Evolutionary conservation across 768 basidiomycete species (phyloP).

Genomic region (Lenzites betulinus): DNA sequence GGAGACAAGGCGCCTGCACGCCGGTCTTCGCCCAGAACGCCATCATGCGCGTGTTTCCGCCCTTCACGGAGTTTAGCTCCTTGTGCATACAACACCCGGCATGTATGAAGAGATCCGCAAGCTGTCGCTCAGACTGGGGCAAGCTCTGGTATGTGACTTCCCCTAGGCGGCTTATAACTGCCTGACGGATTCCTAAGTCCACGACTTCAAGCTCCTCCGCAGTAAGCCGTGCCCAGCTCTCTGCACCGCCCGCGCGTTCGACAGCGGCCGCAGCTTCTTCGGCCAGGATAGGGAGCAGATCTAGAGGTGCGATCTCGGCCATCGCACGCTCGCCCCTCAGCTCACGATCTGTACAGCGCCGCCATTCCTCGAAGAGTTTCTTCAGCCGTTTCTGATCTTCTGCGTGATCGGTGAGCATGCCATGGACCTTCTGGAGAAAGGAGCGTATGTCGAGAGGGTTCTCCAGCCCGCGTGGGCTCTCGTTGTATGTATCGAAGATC

Average conservation of each 20-base stretch:
- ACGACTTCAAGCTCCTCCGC: background rate
- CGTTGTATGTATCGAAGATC: background rate
- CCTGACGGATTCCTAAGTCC: background rate
- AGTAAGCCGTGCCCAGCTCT: no score
- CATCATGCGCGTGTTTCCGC: conserved; percentile 26
- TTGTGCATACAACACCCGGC: conserved; percentile 44
- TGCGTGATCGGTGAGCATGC: conserved; percentile 12
- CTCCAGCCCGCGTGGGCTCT: background rate
- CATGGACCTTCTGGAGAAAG: background rate
- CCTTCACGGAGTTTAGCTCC: conserved; percentile 38
- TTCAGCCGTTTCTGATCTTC: conserved; percentile 17
- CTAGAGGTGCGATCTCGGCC: background rate
- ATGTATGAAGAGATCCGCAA: conserved; percentile 36
- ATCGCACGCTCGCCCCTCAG: background rate
- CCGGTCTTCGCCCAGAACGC: conserved; percentile 5
- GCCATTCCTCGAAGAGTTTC: conserved; percentile 1
- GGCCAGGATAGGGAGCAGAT: background rate
- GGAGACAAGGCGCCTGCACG: conserved; percentile 1
- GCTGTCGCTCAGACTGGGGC: conserved; percentile 13
- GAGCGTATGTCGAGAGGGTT: background rate
- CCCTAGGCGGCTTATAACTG: conserved; percentile 9
- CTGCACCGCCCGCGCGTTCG: background rate
- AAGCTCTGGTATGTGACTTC: conserved; percentile 18
- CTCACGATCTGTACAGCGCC: background rate
- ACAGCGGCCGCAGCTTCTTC: background rate